These are phyloP conservation scores for Dactylellina cionopaga DNA, from an alignment of 2,329 filamentous ascomycete genomes.

Conservation along the genomic window DNA sequence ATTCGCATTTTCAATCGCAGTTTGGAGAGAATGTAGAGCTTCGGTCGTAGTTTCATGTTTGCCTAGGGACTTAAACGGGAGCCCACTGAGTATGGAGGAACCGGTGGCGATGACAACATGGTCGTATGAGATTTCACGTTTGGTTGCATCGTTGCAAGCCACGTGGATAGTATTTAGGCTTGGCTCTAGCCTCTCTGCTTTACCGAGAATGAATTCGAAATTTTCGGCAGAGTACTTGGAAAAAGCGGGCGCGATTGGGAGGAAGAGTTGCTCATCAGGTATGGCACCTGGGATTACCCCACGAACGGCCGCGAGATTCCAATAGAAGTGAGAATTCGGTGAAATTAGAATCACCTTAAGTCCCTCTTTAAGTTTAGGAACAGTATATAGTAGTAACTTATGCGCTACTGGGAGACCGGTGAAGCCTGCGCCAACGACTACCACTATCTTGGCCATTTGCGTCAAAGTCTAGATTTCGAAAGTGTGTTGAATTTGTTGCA, in stretches of 20 bases:
- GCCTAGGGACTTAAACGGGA: constrained; percentile 54
- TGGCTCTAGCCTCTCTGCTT: constrained; percentile 63
- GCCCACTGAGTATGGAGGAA: constrained; percentile 57
- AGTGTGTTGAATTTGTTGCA: constrained; percentile 24
- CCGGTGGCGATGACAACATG: constrained; percentile 55
- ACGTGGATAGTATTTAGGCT: constrained; percentile 60
- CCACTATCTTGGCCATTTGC: constrained; percentile 66
- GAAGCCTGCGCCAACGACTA: constrained; percentile 68
- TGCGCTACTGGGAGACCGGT: constrained; percentile 68
- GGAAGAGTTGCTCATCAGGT: constrained; percentile 66
- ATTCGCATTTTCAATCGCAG: constrained; percentile 53
- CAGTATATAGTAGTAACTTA: constrained; percentile 67
- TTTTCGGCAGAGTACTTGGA: constrained; percentile 65
- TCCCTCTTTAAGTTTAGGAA: constrained; percentile 60
- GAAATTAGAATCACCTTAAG: constrained; percentile 68
- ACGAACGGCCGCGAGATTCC: constrained; percentile 69
- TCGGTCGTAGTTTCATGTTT: constrained; percentile 52
- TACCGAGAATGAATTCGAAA: constrained; percentile 67
- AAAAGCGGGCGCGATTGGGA: constrained; percentile 65
- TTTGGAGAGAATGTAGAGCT: constrained; percentile 53
- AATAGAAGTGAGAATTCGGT: constrained; percentile 70
- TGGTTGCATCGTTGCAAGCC: constrained; percentile 4
- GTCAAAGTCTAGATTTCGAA: neutral
- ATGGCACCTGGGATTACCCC: constrained; percentile 67
- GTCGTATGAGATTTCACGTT: constrained; percentile 52